Evolutionary conservation across 129 eudicot genomes (phyloP).

Genomic region (Centrapalus pauciflorus): DNA sequence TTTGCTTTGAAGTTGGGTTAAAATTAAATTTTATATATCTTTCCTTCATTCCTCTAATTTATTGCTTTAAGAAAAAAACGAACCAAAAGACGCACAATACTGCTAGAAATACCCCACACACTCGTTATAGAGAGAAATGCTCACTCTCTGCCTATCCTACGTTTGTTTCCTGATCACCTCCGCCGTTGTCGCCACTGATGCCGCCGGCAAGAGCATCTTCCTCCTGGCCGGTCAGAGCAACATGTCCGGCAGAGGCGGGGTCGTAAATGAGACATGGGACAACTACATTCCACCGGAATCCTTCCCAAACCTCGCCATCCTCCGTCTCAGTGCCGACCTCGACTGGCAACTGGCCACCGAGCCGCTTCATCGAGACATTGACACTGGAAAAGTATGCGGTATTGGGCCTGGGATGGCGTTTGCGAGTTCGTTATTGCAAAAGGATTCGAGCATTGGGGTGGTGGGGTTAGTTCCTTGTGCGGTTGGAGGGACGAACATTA

Average conservation of each 20-base stretch:
- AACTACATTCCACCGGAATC: conserved; percentile 45
- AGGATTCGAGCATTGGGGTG: conserved; percentile 38
- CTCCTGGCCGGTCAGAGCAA: conserved; percentile 64
- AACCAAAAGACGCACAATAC: background rate
- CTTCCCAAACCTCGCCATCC: conserved; percentile 32
- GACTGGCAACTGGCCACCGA: conserved; percentile 51
- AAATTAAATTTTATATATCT: conserved; percentile 8
- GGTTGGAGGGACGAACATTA: conserved; percentile 56
- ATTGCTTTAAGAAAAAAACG: conserved; percentile 5
- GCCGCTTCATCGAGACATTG: conserved; percentile 53
- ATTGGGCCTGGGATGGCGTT: conserved; percentile 66
- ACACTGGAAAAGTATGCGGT: conserved; percentile 32
- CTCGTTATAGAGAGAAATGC: conserved; percentile 9
- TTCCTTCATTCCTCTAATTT: background rate
- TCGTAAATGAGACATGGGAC: conserved; percentile 42
- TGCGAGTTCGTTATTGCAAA: conserved; percentile 37
- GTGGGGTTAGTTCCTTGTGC: conserved; percentile 73
- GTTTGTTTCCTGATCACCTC: background rate
- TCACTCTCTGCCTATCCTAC: conserved; percentile 3
- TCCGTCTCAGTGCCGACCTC: conserved; percentile 40
- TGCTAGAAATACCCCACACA: background rate
- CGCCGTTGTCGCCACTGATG: background rate
- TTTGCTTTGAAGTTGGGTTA: conserved; percentile 33
- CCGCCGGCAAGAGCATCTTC: conserved; percentile 32
- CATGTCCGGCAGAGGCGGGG: conserved; percentile 74